Base-by-base conservation (phyloP, 331 rosid genomes). In the Spiraea crenata region DNA sequence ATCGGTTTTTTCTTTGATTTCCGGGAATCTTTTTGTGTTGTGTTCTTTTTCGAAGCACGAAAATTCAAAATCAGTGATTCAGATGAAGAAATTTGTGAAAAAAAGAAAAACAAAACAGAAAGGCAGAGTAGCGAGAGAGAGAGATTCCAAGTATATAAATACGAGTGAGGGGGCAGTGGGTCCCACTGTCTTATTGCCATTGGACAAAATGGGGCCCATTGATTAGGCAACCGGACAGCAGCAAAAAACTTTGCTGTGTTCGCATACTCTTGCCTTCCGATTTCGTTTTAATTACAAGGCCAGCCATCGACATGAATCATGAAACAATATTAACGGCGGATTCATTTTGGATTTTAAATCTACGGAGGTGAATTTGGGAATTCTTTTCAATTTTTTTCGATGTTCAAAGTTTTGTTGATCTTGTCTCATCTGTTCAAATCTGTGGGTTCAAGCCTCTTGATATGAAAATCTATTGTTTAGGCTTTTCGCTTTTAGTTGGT, bases 231-330 rank as follows among this genome's bases (percentile, higher is more conserved):
- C 71, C 47, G 55, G 81, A 50, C 77, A 45, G 73, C 57, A 19
- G 73, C 25, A 41, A 57, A 25, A 25, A 25, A 15, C 57, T 80
- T 74, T 80, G 67, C 16, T 35, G 0, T 9, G 0, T 0, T 64
- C 69, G 52, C 71, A 5, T 25, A 5, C 6, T 57, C 38, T 74
- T 76, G 75, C 74, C 85, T 46, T 65, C 69, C 16, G 45, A 65
- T 80, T 81, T 78, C 8, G 1, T 44, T 54, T 16, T 78, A 72
- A 67, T 83, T 78, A 84, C 89, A 42, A 37, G n/a, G 31, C 31
- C 44, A 42, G 0, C 55, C 74, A 69, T 2, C 8, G 34, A 40
- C 45, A 4, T 5, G 13, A 39, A 7, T 4, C 12, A 25, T 5
- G 16, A 9, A 9, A 25, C 31, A 25, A 25, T 25, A 25, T 25